These are phyloP conservation scores for Xerocomellus dryophilus DNA, from an alignment of 768 basidiomycete species.

Conservation along the genomic window DNA sequence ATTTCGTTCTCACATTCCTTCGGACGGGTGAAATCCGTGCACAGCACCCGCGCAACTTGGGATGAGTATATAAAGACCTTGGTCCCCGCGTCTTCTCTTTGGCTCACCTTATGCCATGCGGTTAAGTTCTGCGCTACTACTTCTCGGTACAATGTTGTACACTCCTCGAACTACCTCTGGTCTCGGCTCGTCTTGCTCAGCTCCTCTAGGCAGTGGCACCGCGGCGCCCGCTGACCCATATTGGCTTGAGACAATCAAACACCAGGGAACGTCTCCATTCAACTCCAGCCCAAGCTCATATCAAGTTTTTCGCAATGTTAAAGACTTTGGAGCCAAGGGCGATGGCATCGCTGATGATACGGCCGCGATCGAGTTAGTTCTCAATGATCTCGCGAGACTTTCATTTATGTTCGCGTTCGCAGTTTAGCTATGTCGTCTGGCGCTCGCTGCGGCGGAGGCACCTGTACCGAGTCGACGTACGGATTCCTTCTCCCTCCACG, in stretches of 20 bases:
- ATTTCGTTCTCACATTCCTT: constrained; percentile 1
- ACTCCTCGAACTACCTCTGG: constrained; percentile 18
- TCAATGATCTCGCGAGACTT: neutral
- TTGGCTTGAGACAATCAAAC: constrained; percentile 69
- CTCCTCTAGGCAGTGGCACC: constrained; percentile 46
- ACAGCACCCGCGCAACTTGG: neutral
- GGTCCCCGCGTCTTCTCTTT: neutral
- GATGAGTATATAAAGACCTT: constrained; percentile 15
- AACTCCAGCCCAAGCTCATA: constrained; percentile 53
- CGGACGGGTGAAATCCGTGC: neutral
- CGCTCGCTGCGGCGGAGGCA: constrained; percentile 55
- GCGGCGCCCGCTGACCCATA: constrained; percentile 45
- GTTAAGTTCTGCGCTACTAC: neutral
- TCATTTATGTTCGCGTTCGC: constrained; percentile 4
- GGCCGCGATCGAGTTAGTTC: constrained; percentile 60
- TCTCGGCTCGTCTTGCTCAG: constrained; percentile 47
- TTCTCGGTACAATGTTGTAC: constrained; percentile 13
- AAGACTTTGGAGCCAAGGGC: constrained; percentile 51
- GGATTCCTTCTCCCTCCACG: neutral
- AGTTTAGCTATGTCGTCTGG: constrained; percentile 65
- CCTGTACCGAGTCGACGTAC: constrained; percentile 49
- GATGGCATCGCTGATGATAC: constrained; percentile 76
- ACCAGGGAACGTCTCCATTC: constrained; percentile 69
- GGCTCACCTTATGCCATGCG: constrained; percentile 6
- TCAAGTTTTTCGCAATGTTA: constrained; percentile 75